phyloP scores from a whole-genome alignment of 352 stramenopile genomes.

The Phytopythium boreale region DNA sequence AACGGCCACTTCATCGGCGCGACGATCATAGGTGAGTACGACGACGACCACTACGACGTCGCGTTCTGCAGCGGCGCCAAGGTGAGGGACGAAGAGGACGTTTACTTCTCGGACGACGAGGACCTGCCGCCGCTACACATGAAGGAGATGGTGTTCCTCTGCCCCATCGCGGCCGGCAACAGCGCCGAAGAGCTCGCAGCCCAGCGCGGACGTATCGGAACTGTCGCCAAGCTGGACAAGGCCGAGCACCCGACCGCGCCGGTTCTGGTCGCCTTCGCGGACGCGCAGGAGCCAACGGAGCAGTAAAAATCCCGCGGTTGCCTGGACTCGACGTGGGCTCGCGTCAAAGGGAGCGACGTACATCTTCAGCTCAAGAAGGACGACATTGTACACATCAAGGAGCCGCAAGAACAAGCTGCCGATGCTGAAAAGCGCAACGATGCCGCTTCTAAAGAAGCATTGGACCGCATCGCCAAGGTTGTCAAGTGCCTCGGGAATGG shows the following conservation, averaged over 20 bases:
- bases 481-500: slow-evolving; percentile 6
- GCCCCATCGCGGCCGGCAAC: slow-evolving; percentile 15
- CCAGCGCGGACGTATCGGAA: slow-evolving; percentile 27
- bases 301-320: slow-evolving; percentile 29
- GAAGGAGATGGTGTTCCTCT: slow-evolving; percentile 35
- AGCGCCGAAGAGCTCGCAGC: slow-evolving; percentile 7
- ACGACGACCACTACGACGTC: slow-evolving; percentile 35
- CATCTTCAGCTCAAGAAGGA: slow-evolving; percentile 33
- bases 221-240: slow-evolving; percentile 25
- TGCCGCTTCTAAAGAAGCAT: background rate
- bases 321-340: slow-evolving; percentile 33
- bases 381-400: slow-evolving; percentile 40
- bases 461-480: background rate
- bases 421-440: background rate
- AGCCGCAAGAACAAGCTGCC: background rate
- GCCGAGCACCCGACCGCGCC: slow-evolving; percentile 15
- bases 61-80: slow-evolving; percentile 38
- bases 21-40: slow-evolving; percentile 42
- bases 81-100: slow-evolving; percentile 32
- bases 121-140: slow-evolving; percentile 29
- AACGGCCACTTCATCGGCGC: slow-evolving; percentile 34
- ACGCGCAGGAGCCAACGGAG: slow-evolving; percentile 21
- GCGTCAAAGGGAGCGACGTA: slow-evolving; percentile 25
- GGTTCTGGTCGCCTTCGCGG: slow-evolving; percentile 31
- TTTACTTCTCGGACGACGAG: slow-evolving; percentile 37